Conservation (phyloP, 768 basidiomycete species). For the Suillus alpinus region DNA sequence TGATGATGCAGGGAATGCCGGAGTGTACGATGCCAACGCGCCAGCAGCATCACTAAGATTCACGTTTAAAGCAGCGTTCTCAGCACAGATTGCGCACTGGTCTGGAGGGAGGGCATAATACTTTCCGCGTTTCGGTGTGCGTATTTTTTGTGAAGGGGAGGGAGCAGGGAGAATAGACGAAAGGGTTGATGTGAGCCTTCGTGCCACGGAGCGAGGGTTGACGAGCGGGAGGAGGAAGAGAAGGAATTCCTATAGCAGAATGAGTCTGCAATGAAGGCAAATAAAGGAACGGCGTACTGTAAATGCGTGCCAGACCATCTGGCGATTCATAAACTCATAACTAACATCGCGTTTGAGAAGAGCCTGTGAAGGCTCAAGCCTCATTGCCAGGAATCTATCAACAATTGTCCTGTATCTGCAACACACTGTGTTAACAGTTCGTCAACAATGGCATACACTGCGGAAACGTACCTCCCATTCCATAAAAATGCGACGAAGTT, state of each 20-base stretch:
- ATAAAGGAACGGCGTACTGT: slow-evolving; percentile 57
- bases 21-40: slow-evolving; percentile 36
- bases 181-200: slow-evolving; percentile 42
- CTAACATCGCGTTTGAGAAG: slow-evolving; percentile 81
- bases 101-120: slow-evolving; percentile 66
- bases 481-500: slow-evolving; percentile 84
- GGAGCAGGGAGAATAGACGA: slow-evolving; percentile 34
- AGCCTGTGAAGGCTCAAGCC: slow-evolving; percentile 66
- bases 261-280: slow-evolving; percentile 1
- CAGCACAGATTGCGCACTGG: slow-evolving; percentile 90
- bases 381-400: slow-evolving; percentile 75
- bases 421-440: slow-evolving; percentile 1
- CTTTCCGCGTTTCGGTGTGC: slow-evolving; percentile 44
- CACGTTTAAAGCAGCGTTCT: slow-evolving; percentile 63
- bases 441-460: slow-evolving; percentile 1
- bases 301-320: slow-evolving; percentile 99
- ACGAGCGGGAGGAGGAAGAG: slow-evolving; percentile 88
- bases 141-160: slow-evolving; percentile 18
- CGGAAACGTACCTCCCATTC: slow-evolving; percentile 69
- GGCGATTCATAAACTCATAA: slow-evolving; percentile 99
- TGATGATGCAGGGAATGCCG: slow-evolving; percentile 24
- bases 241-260: slow-evolving; percentile 78
- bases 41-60: slow-evolving; percentile 53
- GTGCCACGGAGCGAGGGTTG: slow-evolving; percentile 62
- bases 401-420: slow-evolving; percentile 82